Conservation (phyloP, 179 eudicot genomes). For the Corrigiola litoralis region DNA sequence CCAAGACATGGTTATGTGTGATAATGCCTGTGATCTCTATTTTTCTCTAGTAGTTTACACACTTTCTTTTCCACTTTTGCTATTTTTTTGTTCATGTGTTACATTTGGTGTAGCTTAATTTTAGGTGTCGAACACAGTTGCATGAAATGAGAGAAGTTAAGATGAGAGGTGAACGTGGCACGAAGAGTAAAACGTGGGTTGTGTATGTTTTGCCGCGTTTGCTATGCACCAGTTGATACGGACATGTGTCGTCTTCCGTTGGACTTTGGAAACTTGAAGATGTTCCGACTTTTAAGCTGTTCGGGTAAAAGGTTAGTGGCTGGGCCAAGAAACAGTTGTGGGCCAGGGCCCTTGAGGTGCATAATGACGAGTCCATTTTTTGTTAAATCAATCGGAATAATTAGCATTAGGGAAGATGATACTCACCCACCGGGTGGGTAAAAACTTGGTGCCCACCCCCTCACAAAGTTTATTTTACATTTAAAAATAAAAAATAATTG, state of each 20-base stretch:
- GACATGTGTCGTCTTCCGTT: background rate
- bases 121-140: background rate
- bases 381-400: no score
- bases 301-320: background rate
- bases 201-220: conserved; percentile 1
- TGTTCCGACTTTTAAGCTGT: background rate
- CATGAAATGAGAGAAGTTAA: background rate
- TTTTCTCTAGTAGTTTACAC: background rate
- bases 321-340: background rate
- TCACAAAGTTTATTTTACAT: no score
- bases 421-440: no score
- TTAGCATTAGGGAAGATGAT: no score
- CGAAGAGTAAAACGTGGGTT: background rate
- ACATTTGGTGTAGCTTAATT: background rate
- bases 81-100: background rate
- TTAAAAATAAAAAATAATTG: no score
- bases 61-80: background rate
- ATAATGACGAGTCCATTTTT: no score
- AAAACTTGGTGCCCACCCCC: no score
- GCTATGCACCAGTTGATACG: background rate
- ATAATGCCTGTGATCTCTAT: background rate
- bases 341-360: background rate
- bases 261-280: background rate
- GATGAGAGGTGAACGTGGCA: background rate
- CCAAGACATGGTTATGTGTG: conserved; percentile 13